phyloP scores from a whole-genome alignment of 176 grass and related monocot genomes.

The Zea luxurians region DNA sequence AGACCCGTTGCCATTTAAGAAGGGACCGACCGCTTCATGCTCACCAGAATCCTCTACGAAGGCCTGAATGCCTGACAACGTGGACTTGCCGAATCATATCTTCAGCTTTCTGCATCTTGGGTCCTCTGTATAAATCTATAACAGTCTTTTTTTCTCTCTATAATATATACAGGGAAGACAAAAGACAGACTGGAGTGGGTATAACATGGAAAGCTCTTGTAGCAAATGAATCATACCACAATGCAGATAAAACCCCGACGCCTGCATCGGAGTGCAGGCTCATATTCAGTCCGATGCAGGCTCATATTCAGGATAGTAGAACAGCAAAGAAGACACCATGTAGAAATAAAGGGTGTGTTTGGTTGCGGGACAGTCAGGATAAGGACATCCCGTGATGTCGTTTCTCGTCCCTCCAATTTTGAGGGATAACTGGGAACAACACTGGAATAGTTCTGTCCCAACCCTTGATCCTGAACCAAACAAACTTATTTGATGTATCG shows the following conservation, averaged over 20 bases:
- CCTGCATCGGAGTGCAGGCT: conserved; percentile 4
- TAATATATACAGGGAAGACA: neutral
- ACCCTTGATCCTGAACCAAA: no score
- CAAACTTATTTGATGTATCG: no score
- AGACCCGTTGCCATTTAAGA: neutral
- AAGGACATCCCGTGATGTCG: no score
- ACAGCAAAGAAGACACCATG: neutral
- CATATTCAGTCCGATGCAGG: no score
- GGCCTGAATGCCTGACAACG: neutral
- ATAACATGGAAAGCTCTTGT: neutral
- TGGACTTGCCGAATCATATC: neutral
- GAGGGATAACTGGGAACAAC: no score
- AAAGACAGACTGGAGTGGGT: neutral
- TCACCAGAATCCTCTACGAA: neutral
- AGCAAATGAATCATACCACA: neutral
- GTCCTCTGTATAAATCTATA: neutral
- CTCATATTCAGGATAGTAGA: neutral
- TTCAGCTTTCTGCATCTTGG: neutral
- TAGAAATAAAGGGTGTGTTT: no score
- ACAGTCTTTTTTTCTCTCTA: neutral
- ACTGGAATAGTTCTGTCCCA: no score
- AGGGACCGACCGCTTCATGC: neutral
- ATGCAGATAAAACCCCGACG: neutral
- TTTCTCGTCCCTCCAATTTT: no score
- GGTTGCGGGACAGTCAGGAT: no score